Percentiles rank a stretch among this genome's conserved stretches.
phyloP scores from a whole-genome alignment of 2,329 filamentous ascomycete species.

The Diaporthe vaccinii region DNA sequence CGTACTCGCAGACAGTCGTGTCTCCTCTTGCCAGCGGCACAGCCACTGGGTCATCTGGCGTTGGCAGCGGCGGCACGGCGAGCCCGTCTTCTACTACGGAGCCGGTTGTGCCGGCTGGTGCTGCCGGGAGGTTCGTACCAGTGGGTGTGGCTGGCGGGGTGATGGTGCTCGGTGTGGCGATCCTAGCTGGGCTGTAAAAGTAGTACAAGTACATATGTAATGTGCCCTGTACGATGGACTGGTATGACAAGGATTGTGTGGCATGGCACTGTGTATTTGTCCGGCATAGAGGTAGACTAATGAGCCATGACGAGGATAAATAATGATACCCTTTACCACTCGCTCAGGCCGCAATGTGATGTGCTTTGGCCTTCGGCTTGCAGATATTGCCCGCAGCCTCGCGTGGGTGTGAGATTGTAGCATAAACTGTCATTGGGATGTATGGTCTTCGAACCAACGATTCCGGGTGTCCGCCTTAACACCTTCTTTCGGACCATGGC shows the following conservation, averaged over 20 bases:
- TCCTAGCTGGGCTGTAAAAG: background rate
- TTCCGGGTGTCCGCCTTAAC: background rate
- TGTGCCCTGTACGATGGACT: background rate
- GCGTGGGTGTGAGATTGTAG: background rate
- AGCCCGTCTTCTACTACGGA: background rate
- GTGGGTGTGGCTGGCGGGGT: background rate
- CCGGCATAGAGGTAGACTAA: background rate
- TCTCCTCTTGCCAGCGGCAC: constrained; percentile 10
- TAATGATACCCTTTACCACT: background rate
- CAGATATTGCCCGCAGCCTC: background rate
- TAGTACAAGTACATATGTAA: background rate
- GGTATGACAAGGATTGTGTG: background rate
- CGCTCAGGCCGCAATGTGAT: background rate
- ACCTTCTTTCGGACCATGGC: background rate
- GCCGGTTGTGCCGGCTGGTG: constrained; percentile 5
- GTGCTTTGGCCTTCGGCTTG: background rate
- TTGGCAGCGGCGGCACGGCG: background rate
- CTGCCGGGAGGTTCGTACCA: background rate
- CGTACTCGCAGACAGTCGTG: constrained; percentile 22
- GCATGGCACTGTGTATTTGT: background rate
- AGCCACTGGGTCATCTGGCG: background rate
- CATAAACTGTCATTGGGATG: background rate
- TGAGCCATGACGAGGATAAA: background rate
- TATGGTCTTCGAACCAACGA: background rate
- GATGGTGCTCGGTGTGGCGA: background rate